These are phyloP conservation scores for Xylaria castorea DNA, from an alignment of 495 filamentous ascomycete genomes.

Conservation along the genomic window DNA sequence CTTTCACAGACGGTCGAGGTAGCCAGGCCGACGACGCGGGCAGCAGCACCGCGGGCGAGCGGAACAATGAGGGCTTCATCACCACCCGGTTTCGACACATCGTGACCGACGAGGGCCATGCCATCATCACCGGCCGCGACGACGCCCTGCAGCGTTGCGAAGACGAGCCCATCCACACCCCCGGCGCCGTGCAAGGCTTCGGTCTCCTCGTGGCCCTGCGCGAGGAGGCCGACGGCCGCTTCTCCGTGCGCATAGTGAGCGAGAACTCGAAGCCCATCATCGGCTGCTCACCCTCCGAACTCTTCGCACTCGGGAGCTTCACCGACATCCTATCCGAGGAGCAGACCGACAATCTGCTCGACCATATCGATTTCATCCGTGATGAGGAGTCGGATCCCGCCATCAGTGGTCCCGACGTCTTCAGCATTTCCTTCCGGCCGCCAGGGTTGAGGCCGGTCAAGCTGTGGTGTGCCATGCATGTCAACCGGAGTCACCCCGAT, in stretches of 20 bases:
- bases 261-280: constrained; percentile 83
- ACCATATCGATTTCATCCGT: constrained; percentile 86
- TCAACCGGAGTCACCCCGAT: constrained; percentile 67
- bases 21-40: constrained; percentile 30
- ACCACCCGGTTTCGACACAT: constrained; percentile 83
- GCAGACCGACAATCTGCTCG: constrained; percentile 79
- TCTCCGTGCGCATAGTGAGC: constrained; percentile 80
- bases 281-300: constrained; percentile 77
- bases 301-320: constrained; percentile 79
- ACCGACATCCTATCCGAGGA: constrained; percentile 82
- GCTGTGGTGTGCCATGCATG: constrained; percentile 90
- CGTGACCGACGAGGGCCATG: constrained; percentile 80
- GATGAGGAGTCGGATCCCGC: constrained; percentile 76
- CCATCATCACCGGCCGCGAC: constrained; percentile 80
- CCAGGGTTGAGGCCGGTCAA: constrained; percentile 63
- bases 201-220: constrained; percentile 79
- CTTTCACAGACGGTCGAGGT: not conserved
- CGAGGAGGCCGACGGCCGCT: constrained; percentile 69
- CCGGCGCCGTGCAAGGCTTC: constrained; percentile 88
- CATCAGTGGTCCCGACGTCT: constrained; percentile 84
- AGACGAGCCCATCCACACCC: constrained; percentile 92
- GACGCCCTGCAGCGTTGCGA: constrained; percentile 79
- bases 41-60: constrained; percentile 32
- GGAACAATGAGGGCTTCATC: constrained; percentile 49
- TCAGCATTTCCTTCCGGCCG: constrained; percentile 71